Conservation (phyloP, 805 yeast species). For the Pichia exigua region DNA sequence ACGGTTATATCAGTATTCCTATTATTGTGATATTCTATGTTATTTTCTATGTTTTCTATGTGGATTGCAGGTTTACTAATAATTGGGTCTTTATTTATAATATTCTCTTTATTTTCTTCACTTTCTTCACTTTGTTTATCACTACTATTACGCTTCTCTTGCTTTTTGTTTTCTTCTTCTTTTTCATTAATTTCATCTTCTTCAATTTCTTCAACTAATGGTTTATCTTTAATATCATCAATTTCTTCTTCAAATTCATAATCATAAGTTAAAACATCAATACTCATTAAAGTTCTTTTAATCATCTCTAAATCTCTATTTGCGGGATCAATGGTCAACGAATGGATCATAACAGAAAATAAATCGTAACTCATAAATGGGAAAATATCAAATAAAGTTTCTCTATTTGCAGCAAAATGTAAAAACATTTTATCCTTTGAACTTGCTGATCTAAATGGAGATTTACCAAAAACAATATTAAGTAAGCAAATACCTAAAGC, state of each 20-base stretch:
- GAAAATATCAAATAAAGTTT: constrained; percentile 84
- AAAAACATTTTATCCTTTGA: constrained; percentile 69
- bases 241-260: constrained; percentile 46
- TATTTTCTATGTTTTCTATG: not conserved
- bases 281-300: constrained; percentile 49
- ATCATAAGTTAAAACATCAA: constrained; percentile 73
- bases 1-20: not conserved
- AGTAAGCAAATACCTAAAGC: constrained; percentile 76
- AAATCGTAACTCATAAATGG: constrained; percentile 82
- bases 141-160: not conserved
- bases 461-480: constrained; percentile 80
- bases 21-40: not conserved
- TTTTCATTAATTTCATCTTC: not conserved
- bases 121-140: not conserved
- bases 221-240: constrained; percentile 1
- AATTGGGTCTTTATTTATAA: not conserved
- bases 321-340: constrained; percentile 78
- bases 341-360: constrained; percentile 71
- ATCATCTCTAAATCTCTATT: constrained; percentile 64
- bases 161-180: not conserved
- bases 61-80: not conserved
- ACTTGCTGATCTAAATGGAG: constrained; percentile 78
- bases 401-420: constrained; percentile 81
- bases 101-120: not conserved
- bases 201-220: constrained; percentile 1